Evolutionary conservation across 306 rosid species (phyloP).

Genomic region (Medicago truncatula): DNA sequence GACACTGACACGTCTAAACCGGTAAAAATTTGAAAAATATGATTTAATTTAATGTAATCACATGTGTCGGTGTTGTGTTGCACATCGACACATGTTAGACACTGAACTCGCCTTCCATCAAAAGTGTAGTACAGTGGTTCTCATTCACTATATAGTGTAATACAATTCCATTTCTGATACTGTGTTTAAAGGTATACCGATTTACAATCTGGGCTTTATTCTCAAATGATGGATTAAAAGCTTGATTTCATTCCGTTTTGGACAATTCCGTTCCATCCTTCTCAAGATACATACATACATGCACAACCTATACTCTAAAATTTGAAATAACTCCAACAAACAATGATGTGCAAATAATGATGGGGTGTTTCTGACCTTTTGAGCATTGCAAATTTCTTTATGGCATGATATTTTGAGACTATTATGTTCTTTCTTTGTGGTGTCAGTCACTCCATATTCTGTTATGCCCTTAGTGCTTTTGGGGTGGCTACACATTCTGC

Average conservation of each 20-base stretch:
- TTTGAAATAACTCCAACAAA: neutral
- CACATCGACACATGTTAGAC: too few species aligned
- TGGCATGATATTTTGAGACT: too few species aligned
- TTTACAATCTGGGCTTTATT: neutral
- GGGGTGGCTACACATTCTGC: neutral
- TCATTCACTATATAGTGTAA: neutral
- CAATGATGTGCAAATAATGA: neutral
- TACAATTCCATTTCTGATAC: neutral
- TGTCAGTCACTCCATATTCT: neutral
- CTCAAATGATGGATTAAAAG: neutral
- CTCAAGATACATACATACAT: neutral
- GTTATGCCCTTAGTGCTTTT: neutral
- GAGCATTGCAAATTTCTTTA: neutral
- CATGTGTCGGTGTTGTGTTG: too few species aligned
- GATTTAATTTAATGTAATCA: too few species aligned
- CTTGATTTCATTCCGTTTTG: neutral
- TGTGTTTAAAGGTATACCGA: neutral
- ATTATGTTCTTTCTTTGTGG: neutral
- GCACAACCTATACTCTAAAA: neutral
- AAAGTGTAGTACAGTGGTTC: slow-evolving; percentile 13
- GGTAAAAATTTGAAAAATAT: too few species aligned
- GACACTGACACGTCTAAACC: too few species aligned
- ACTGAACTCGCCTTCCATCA: too few species aligned
- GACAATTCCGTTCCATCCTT: neutral
- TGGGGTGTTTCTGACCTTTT: neutral